Percentiles rank a stretch among this genome's conserved stretches.
These are phyloP conservation scores for Chaetomiaceae sp. DNA, from an alignment of 2,329 filamentous ascomycete species.

Conservation along the genomic window DNA sequence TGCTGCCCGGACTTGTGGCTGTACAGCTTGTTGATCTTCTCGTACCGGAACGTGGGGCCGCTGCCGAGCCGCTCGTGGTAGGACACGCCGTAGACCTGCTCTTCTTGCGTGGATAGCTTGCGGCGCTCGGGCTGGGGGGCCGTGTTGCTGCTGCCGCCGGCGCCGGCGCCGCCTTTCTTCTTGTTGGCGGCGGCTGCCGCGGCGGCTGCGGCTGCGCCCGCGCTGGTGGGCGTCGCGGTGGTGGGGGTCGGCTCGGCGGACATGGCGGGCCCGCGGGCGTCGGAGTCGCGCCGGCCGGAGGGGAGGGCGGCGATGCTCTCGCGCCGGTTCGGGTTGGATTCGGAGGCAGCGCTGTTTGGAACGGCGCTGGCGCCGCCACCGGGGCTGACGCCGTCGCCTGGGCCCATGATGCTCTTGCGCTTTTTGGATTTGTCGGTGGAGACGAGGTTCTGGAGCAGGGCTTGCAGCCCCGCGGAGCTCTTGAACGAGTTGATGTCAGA, in stretches of 20 bases:
- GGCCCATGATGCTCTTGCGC: constrained; percentile 62
- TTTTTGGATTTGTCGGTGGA: constrained; percentile 85
- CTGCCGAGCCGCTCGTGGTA: constrained; percentile 78
- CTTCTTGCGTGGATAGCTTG: constrained; percentile 68
- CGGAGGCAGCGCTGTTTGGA: constrained; percentile 33
- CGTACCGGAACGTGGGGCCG: constrained; percentile 84
- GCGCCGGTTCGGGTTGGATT: constrained; percentile 38
- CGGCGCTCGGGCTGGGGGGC: constrained; percentile 54
- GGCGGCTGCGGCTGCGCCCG: not conserved
- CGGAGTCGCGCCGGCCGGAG: constrained; percentile 39
- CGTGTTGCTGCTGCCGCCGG: too few species aligned
- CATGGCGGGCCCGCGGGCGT: constrained; percentile 34
- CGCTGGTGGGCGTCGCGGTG: too few species aligned
- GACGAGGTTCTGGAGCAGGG: constrained; percentile 75
- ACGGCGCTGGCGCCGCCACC: constrained; percentile 37
- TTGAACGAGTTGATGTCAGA: constrained; percentile 72
- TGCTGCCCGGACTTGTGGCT: constrained; percentile 71
- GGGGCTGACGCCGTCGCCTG: constrained; percentile 46
- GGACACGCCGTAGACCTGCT: constrained; percentile 74
- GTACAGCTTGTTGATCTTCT: constrained; percentile 72
- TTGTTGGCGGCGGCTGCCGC: constrained; percentile 37
- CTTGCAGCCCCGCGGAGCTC: constrained; percentile 71
- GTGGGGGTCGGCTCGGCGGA: constrained; percentile 28
- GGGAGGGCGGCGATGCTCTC: constrained; percentile 45
- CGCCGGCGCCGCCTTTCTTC: constrained; percentile 36